These are phyloP conservation scores for Zygosaccharomyces siamensis DNA, from an alignment of 805 yeast genomes.

Conservation along the genomic window DNA sequence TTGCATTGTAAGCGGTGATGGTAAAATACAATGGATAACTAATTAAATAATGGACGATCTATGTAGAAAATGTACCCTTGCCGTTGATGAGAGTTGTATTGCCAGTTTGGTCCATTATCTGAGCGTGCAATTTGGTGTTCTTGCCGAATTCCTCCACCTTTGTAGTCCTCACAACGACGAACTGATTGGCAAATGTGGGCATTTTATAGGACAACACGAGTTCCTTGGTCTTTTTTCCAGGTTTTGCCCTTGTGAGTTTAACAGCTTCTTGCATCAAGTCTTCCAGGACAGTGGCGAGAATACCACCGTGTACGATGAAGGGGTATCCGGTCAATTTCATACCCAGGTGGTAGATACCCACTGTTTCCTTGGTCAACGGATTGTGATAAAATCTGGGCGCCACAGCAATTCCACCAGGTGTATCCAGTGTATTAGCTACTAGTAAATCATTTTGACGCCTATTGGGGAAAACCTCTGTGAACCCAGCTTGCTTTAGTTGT, in stretches of 20 bases:
- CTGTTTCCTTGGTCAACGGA: constrained; percentile 49
- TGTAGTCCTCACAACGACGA: constrained; percentile 59
- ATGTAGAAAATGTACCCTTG: constrained; percentile 40
- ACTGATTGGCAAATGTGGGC: constrained; percentile 78
- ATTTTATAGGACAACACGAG: constrained; percentile 47
- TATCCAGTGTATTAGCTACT: constrained; percentile 48
- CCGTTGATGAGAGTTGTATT: constrained; percentile 53
- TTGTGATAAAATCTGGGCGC: constrained; percentile 67
- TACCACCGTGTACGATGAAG: constrained; percentile 83
- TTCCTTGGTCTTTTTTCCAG: constrained; percentile 37
- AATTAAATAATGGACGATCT: constrained; percentile 40
- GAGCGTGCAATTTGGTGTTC: constrained; percentile 39
- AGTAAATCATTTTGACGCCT: constrained; percentile 44
- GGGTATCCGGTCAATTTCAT: constrained; percentile 81
- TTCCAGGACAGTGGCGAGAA: constrained; percentile 73
- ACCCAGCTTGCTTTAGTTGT: constrained; percentile 39
- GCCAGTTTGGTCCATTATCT: constrained; percentile 49
- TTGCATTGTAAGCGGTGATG: constrained; percentile 30
- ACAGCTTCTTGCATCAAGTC: constrained; percentile 62
- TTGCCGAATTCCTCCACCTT: constrained; percentile 34
- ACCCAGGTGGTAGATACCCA: constrained; percentile 72
- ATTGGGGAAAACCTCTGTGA: constrained; percentile 33
- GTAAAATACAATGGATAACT: constrained; percentile 36
- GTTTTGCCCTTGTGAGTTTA: constrained; percentile 36
- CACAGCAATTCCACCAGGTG: constrained; percentile 76